Percentiles rank a stretch among this genome's conserved stretches.
Evolutionary conservation across 2,329 filamentous ascomycete genomes (phyloP).

Genomic region (Pseudohalonectria lignicola): DNA sequence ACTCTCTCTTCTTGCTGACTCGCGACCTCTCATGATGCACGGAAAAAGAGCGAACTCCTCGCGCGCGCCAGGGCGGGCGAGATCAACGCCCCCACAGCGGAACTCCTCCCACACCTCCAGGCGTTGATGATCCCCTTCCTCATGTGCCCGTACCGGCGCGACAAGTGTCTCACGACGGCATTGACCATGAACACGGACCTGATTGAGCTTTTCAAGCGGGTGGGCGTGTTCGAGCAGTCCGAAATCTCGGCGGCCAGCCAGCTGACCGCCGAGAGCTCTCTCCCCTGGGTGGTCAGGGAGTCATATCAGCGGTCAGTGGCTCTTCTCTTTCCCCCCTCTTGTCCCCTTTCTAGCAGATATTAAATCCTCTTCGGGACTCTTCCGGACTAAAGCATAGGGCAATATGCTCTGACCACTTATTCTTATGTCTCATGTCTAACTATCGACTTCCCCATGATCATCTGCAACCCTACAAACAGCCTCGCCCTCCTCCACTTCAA

Average conservation of each 20-base stretch:
- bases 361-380: too few species aligned
- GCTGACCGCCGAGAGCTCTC: neutral
- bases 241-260: neutral
- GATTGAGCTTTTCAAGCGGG: neutral
- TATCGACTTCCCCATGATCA: neutral
- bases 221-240: constrained; percentile 1
- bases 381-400: neutral
- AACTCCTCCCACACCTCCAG: constrained; percentile 1
- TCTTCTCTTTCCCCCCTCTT: too few species aligned
- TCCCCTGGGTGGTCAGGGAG: neutral
- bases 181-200: neutral
- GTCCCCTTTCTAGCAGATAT: too few species aligned
- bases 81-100: neutral
- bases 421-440: neutral
- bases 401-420: neutral
- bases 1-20: too few species aligned
- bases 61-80: neutral
- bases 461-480: neutral
- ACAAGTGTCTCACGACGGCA: neutral
- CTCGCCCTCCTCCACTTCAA: constrained; percentile 1
- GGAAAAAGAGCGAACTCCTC: too few species aligned
- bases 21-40: too few species aligned
- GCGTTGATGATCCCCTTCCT: neutral
- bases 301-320: neutral
- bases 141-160: neutral